Conservation (phyloP, 768 basidiomycete species). For the Phaeotremella fagi region DNA sequence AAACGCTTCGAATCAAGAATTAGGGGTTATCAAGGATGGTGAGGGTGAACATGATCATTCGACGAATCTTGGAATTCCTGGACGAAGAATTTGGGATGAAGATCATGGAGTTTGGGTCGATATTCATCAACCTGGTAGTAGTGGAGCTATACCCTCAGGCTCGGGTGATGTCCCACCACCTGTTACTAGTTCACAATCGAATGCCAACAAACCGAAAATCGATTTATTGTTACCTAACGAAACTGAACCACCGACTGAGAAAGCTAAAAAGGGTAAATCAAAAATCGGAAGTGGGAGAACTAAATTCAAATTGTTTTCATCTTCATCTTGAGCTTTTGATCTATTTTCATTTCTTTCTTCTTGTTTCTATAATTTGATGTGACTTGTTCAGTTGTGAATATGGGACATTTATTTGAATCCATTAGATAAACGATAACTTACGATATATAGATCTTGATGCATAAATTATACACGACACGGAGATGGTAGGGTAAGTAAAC, state of each 20-base stretch:
- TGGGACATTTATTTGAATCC: no score
- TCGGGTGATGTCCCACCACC: no score
- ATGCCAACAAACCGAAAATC: background rate
- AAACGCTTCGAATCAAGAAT: background rate
- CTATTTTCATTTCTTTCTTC: no score
- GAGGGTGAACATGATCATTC: background rate
- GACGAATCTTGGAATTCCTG: background rate
- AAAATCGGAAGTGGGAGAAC: background rate
- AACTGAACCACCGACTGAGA: background rate
- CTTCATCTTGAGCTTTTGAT: no score
- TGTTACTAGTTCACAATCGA: background rate
- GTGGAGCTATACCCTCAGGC: background rate
- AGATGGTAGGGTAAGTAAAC: no score
- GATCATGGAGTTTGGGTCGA: background rate
- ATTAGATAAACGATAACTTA: no score
- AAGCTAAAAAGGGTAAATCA: background rate
- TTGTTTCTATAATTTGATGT: no score
- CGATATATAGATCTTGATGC: no score
- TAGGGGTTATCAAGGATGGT: no score
- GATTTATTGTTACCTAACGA: background rate
- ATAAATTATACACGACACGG: no score
- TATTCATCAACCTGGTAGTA: background rate
- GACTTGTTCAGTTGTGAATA: no score
- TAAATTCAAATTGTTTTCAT: background rate
- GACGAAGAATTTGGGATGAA: background rate